Evolutionary conservation across 2,329 filamentous ascomycete genomes (phyloP).

Genomic region (Monilinia fructigena): DNA sequence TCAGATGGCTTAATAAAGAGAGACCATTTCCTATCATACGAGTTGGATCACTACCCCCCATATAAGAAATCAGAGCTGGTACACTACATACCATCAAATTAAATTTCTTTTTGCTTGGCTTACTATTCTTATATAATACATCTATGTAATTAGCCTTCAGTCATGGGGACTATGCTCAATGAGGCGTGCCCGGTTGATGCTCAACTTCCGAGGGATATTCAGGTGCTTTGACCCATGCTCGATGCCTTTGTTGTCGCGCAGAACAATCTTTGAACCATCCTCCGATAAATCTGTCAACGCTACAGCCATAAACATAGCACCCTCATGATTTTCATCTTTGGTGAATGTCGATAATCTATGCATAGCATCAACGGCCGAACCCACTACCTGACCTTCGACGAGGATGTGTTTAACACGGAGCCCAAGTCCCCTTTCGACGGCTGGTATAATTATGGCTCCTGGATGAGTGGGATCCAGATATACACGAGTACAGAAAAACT

Average conservation of each 20-base stretch:
- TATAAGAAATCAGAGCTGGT: background rate
- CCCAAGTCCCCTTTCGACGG: background rate
- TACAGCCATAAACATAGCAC: constrained; percentile 3
- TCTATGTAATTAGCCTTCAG: background rate
- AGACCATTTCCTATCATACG: background rate
- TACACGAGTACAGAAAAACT: constrained; percentile 22
- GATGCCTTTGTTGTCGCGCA: background rate
- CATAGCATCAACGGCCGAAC: constrained; percentile 25
- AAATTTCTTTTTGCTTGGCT: background rate
- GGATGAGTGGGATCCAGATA: constrained; percentile 24
- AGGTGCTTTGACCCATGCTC: background rate
- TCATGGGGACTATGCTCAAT: background rate
- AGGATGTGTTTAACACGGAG: constrained; percentile 28
- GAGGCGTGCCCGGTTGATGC: constrained; percentile 1
- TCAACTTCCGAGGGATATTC: background rate
- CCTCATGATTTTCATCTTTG: background rate
- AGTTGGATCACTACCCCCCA: background rate
- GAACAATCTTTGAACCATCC: constrained; percentile 2
- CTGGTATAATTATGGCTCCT: constrained; percentile 26
- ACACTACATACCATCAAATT: background rate
- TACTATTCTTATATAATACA: background rate
- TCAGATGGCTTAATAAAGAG: background rate
- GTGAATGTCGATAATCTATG: constrained; percentile 10
- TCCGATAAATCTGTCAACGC: constrained; percentile 15
- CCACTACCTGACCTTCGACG: constrained; percentile 26